These are phyloP conservation scores for Lathyrus aphaca DNA, from an alignment of 306 rosid species.

Conservation along the genomic window DNA sequence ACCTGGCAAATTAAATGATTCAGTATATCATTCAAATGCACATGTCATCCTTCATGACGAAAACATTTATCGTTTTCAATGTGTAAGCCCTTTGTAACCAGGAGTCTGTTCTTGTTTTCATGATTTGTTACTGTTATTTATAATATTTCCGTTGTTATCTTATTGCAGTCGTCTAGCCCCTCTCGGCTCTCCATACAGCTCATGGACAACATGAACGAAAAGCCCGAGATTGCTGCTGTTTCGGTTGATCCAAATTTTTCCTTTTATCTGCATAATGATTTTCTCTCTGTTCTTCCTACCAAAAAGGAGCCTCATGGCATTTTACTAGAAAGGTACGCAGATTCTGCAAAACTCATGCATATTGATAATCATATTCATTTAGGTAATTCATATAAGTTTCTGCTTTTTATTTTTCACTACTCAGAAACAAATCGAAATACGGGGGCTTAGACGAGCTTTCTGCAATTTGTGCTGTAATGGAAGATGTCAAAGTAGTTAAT, in stretches of 20 bases:
- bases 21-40: conserved; percentile 85
- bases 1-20: conserved; percentile 67
- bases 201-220: conserved; percentile 86
- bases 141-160: conserved; percentile 30
- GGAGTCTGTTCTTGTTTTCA: conserved; percentile 2
- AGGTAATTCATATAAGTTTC: conserved; percentile 29
- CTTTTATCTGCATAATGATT: conserved; percentile 80
- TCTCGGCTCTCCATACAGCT: conserved; percentile 72
- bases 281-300: conserved; percentile 62
- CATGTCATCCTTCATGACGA: conserved; percentile 93
- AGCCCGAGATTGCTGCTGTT: conserved; percentile 86
- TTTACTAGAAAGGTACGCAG: conserved; percentile 64
- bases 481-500: conserved; percentile 69
- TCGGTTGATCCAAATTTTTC: conserved; percentile 91
- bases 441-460: conserved; percentile 68
- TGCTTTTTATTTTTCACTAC: conserved; percentile 26
- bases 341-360: conserved; percentile 17
- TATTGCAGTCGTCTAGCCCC: conserved; percentile 67
- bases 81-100: conserved; percentile 57
- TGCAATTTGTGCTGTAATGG: conserved; percentile 66
- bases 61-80: conserved; percentile 80
- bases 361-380: conserved; percentile 27
- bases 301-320: conserved; percentile 74
- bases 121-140: conserved; percentile 7
- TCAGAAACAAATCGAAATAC: conserved; percentile 72